Base-by-base conservation (phyloP, 805 yeast species). In the Nakazawaea populi region DNA sequence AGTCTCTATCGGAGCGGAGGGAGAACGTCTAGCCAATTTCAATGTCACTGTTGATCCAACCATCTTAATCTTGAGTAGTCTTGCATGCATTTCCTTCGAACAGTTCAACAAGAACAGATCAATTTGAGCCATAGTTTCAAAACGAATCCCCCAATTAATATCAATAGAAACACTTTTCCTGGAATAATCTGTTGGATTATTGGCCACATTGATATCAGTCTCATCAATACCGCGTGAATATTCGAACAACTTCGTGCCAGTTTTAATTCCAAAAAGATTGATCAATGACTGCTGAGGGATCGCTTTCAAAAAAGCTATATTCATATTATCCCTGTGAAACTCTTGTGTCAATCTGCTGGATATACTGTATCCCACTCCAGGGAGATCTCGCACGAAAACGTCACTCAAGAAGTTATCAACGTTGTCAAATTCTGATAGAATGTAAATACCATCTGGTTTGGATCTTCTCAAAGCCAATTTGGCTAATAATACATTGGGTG, bases 131-230 rank as follows among this genome's bases (percentile, higher is more conserved):
- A 76, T 70, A 0, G 69, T 70, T 34, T 80, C 77, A 56, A 91
- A 86, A 45, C 98, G 63, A 0, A 92, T 87, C 0, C 97, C 98
- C 85, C 89, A 92, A 55, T 89, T 88, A 30, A 92, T 85, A 61
- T 92, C 98, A 4, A 90, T 86, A 0, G 96, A 89, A 0, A 92
- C 76, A 1, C 94, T 79, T 58, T 89, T 89, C 30, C 96, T 72
- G 10, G 79, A 74, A 18, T 82, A 72, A 48, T 68, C 80, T 12
- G 71, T 67, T 8, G 82, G 79, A 34, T 73, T 71, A 7, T 63
- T 54, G 32, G 80, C 63, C n/a, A 84, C 69, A 38, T 77, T 80
- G 47, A 84, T 77, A 5, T 75, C 75, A 0, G 86, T 78, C 44
- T 71, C 67, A 64, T 92, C 97, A 9, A 73, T 66, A 0, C 97